Evolutionary conservation across 2,329 filamentous ascomycete genomes (phyloP), one percentile per base, ranked within the genome.

Genomic region (Xylariaceae sp.): DNA sequence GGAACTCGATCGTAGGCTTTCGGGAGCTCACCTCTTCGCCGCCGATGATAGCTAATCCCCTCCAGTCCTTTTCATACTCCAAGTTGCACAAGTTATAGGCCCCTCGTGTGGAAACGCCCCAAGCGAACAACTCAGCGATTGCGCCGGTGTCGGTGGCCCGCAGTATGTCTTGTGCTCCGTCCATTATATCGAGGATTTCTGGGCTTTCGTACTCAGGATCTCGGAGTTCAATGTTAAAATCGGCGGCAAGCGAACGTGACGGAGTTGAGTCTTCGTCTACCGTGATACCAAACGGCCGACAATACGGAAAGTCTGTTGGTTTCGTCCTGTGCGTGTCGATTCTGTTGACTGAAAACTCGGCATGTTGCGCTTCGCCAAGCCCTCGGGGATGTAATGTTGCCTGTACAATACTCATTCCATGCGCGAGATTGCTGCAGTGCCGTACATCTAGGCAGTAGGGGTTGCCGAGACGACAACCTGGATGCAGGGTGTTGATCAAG

Each of bases 1-100:
- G 39, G n/a, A 58, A 58, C 7, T 58, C 56, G 5, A 50, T 50
- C 0, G 56, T 58, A 0, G 50, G 50, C 16, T 45, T 51, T 1
- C 16, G 40, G 4, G 33, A 9, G 4, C 11, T n/a, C 6, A 9
- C 3, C 23, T n/a, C n/a, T n/a, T n/a, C n/a, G n/a, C n/a, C n/a
- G n/a, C n/a, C n/a, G n/a, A n/a, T n/a, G n/a, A n/a, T n/a, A n/a
- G n/a, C n/a, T n/a, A n/a, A n/a, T n/a, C n/a, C n/a, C n/a, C n/a
- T n/a, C n/a, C n/a, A n/a, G n/a, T n/a, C n/a, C n/a, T n/a, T n/a
- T n/a, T 24, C 34, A 14, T 4, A 19, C 12, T n/a, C 9, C 37
- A 50, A 6, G 29, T 50, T 55, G 2, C 16, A 3, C 29, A 55
- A 55, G 53, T 50, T 55, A 3, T 55, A 55, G 3, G 45, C 37